Evolutionary conservation across 768 basidiomycete species (phyloP).

Genomic region (Tricholoma matsutake): DNA sequence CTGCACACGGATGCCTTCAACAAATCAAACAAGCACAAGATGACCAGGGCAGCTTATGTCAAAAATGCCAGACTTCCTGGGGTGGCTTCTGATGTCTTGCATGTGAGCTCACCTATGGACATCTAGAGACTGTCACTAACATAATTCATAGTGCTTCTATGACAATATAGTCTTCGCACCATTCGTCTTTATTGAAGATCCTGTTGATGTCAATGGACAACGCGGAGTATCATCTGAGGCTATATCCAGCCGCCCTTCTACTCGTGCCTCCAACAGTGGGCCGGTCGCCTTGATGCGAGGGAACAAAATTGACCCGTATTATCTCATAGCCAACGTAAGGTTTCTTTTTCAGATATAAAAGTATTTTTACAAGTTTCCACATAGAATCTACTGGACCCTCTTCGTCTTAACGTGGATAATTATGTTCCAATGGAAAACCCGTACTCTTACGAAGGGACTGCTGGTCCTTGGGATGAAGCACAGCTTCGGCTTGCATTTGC

Average conservation of each 20-base stretch:
- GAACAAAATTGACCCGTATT: constrained; percentile 87
- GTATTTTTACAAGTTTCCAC: constrained; percentile 3
- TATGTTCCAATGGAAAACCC: constrained; percentile 61
- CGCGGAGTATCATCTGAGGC: constrained; percentile 45
- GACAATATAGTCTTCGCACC: constrained; percentile 97
- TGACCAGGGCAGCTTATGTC: constrained; percentile 93
- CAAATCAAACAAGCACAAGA: constrained; percentile 95
- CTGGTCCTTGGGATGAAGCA: constrained; percentile 63
- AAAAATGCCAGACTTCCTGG: constrained; percentile 90
- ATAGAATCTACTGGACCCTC: constrained; percentile 58
- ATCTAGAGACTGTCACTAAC: constrained; percentile 1
- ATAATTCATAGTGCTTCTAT: constrained; percentile 71
- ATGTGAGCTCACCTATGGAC: constrained; percentile 50
- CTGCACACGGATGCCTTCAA: constrained; percentile 98
- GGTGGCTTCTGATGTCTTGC: constrained; percentile 76
- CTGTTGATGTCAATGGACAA: constrained; percentile 64
- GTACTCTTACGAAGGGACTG: constrained; percentile 63
- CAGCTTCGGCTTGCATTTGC: constrained; percentile 65
- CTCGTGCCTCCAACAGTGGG: constrained; percentile 16
- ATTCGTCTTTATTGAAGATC: constrained; percentile 95
- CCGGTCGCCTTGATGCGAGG: constrained; percentile 40
- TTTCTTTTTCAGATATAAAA: not conserved
- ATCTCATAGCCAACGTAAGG: constrained; percentile 78
- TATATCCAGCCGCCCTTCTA: constrained; percentile 26
- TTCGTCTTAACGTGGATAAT: constrained; percentile 63